Conservation (phyloP, 192 early-diverging fungal genomes). For the Coemansia furcata region DNA sequence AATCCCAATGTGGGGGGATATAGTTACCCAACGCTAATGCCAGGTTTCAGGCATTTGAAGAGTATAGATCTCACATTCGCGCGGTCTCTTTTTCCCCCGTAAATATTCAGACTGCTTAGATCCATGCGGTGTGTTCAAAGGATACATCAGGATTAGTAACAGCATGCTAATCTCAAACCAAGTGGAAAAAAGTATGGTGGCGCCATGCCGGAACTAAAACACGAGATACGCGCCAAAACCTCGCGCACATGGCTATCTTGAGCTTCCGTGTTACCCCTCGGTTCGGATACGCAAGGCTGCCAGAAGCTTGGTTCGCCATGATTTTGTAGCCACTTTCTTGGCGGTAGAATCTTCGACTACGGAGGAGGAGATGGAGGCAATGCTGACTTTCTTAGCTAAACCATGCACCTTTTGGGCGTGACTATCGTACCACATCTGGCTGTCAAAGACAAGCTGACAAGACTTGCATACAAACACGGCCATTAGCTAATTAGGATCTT, state of each 20-base stretch:
- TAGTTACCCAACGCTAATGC: background rate
- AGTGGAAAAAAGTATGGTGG: background rate
- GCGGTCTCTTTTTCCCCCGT: background rate
- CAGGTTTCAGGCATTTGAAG: background rate
- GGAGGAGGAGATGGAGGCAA: constrained; percentile 5
- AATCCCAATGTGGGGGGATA: background rate
- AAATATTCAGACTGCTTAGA: background rate
- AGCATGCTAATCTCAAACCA: background rate
- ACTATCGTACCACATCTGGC: constrained; percentile 29
- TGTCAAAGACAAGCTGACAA: constrained; percentile 26
- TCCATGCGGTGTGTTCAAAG: background rate
- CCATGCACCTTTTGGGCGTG: constrained; percentile 18
- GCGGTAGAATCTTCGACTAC: background rate
- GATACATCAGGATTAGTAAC: background rate
- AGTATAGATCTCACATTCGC: background rate
- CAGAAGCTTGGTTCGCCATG: constrained; percentile 1
- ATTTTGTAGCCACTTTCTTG: background rate
- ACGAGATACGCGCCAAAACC: background rate
- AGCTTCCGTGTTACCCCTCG: background rate
- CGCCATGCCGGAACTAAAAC: background rate
- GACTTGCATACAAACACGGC: constrained; percentile 18
- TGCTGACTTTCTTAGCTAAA: background rate
- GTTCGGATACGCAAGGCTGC: background rate
- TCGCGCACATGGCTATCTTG: background rate
- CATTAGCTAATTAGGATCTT: background rate